These are phyloP conservation scores for Extremus antarcticus DNA, from an alignment of 495 filamentous ascomycete genomes.

Conservation along the genomic window DNA sequence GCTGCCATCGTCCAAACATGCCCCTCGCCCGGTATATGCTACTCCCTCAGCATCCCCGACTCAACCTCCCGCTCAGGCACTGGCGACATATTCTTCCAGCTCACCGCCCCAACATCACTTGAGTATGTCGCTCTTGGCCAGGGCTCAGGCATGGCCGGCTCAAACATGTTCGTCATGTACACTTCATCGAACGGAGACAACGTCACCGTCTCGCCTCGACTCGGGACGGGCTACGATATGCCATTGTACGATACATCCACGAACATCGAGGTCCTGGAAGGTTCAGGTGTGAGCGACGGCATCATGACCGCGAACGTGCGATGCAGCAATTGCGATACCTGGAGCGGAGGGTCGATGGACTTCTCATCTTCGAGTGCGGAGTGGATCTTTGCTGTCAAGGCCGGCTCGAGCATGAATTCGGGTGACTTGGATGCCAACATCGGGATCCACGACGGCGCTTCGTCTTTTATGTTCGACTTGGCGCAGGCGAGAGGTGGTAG, in stretches of 20 bases:
- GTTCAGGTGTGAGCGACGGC: slow-evolving; percentile 27
- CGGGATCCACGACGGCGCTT: slow-evolving; percentile 45
- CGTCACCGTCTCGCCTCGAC: slow-evolving; percentile 30
- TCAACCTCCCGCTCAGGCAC: slow-evolving; percentile 25
- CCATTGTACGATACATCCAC: slow-evolving; percentile 24
- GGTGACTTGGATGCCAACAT: slow-evolving; percentile 40
- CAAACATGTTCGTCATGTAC: slow-evolving; percentile 35
- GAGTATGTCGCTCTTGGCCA: slow-evolving; percentile 31
- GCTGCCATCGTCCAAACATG: slow-evolving; percentile 19
- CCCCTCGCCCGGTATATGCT: slow-evolving; percentile 25
- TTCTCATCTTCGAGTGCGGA: slow-evolving; percentile 33
- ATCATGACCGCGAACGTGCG: slow-evolving; percentile 34
- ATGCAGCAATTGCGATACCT: slow-evolving; percentile 43
- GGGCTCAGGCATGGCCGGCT: slow-evolving; percentile 25
- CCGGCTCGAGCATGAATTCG: slow-evolving; percentile 47
- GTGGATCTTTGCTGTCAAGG: slow-evolving; percentile 60
- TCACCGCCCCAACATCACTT: slow-evolving; percentile 28
- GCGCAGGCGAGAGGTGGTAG: slow-evolving; percentile 41
- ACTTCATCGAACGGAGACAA: slow-evolving; percentile 26
- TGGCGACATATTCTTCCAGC: slow-evolving; percentile 34
- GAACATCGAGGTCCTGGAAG: slow-evolving; percentile 28
- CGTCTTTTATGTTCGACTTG: slow-evolving; percentile 47
- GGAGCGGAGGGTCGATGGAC: slow-evolving; percentile 42
- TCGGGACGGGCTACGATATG: slow-evolving; percentile 17
- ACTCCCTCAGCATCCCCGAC: slow-evolving; percentile 28